Evolutionary conservation across 257 asterid genomes (phyloP), one percentile per base, ranked within the genome.

Genomic region (Przewalskia tangutica): DNA sequence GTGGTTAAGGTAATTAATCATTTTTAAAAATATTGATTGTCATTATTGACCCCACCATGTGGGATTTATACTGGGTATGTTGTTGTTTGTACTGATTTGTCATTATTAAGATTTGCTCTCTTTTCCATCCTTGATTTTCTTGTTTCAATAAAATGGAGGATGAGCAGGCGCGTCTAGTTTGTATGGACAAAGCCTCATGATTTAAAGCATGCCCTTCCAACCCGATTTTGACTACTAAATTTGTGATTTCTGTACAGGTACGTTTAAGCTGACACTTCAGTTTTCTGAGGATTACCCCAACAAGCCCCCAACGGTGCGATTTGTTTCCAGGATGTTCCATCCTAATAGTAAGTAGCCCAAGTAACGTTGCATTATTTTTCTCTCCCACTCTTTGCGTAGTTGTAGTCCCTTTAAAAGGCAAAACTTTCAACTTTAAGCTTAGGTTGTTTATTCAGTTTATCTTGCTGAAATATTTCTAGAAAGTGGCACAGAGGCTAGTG

Each of bases 301-400:
- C 80, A 95, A 95, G 92, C 98, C 98, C 59, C 98, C 98, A 56
- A 91, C 91, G 4, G 98, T 95, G 83, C 92, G 97, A 62, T 95
- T 95, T 86, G 87, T 93, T 81, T 95, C 98, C 76, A 90, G 98
- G 88, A 95, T 95, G 98, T 95, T 95, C 87, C 98, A 95, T 81
- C 98, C 98, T 48, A 95, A 95, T 83, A 95, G 98, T 95, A 95
- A 93, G 98, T 88, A 66, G 14, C 80, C 62, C 16, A 68, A 65
- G 27, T 40, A 48, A 64, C 8, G 11, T 64, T 27, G 48, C 78
- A 48, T 71, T 46, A 18, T 71, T 42, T 46, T 71, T 71, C 18
- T 20, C 38, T 70, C 58, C 56, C 58, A 10, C 38, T 70, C 59
- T 44, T 70, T 6, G 2, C 11, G 0, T 18, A 18, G 12, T 70